phyloP scores from a whole-genome alignment of 225 moss, liverwort and hornwort species.

The Pseudisothecium myosuroides region DNA sequence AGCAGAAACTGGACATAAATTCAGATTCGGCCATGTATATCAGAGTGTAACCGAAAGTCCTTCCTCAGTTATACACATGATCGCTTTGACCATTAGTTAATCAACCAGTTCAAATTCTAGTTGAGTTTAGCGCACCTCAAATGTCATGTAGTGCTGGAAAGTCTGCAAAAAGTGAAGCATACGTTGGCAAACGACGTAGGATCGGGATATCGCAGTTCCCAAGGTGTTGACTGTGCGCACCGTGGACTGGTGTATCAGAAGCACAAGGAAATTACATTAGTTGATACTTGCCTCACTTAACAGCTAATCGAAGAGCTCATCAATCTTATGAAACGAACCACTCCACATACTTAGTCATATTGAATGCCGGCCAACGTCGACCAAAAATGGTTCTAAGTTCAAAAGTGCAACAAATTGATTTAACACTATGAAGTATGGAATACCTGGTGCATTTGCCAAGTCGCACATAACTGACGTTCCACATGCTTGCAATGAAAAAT shows the following conservation, averaged over 20 bases:
- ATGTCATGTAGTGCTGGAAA: conserved; percentile 95
- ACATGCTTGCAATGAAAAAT: conserved; percentile 97
- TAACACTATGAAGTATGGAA: background rate
- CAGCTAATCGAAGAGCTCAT: background rate
- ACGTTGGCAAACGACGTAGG: conserved; percentile 90
- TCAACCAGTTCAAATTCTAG: background rate
- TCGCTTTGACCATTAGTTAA: background rate
- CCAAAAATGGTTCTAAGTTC: background rate
- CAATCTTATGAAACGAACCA: background rate
- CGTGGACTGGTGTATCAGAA: conserved; percentile 45
- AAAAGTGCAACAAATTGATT: background rate
- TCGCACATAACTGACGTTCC: conserved; percentile 88
- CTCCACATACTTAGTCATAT: background rate
- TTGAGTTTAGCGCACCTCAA: conserved; percentile 47
- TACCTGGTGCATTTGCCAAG: conserved; percentile 98
- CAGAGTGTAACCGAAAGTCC: background rate
- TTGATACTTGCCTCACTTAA: background rate
- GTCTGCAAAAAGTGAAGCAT: conserved; percentile 97
- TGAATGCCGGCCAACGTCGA: background rate
- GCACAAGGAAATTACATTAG: background rate
- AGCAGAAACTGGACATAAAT: background rate
- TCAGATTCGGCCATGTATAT: background rate
- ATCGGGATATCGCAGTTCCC: conserved; percentile 77
- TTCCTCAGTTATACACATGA: background rate
- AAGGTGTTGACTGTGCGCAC: conserved; percentile 73